Evolutionary conservation across 441 rosid species (phyloP), one percentile per base, ranked within the genome.

Genomic region (Kokia cookei): DNA sequence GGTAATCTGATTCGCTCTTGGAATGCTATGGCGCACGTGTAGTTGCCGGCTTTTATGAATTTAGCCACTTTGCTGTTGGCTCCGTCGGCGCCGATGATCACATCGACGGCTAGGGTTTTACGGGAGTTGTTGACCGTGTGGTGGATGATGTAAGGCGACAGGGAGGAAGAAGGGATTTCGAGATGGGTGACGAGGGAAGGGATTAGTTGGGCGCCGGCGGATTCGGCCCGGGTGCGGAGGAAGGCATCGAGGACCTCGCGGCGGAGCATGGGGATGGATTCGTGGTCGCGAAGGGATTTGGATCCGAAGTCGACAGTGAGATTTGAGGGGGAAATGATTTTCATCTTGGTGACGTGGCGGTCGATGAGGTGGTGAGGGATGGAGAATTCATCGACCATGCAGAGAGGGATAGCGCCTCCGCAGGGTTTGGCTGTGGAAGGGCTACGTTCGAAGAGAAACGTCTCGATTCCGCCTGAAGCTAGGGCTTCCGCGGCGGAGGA

Each of bases 381-480:
- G 42, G 78, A 75, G 84, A 88, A 90, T 80, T 88, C 92, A 12
- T 84, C 90, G 2, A 90, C 48, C 95, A 90, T 88, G 74, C 90
- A 87, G 17, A 90, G 81, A 24, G 95, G 95, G 75, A 90, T 90
- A 29, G 91, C 95, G 4, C 92, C 95, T 65, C 91, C 92, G 75
- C 91, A 90, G 14, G 95, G 91, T 76, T 88, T 90, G 72, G 90
- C 82, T 0, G 81, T 64, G 35, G 83, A 75, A 12, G 89, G 81
- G 77, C 74, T 84, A 4, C 91, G 84, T 50, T 90, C 95, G 74
- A 90, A 83, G 70, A 88, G 89, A 79, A 83, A 90, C 9, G 92
- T 88, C 79, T 88, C 90, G 65, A 90, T 72, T 32, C 92, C 87
- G 3, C 87, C 89, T 0, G 85, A 70, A 3, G 88, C 88, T 0